phyloP scores from a whole-genome alignment of 164 flowering plant genomes.

The Amborella trichopoda region DNA sequence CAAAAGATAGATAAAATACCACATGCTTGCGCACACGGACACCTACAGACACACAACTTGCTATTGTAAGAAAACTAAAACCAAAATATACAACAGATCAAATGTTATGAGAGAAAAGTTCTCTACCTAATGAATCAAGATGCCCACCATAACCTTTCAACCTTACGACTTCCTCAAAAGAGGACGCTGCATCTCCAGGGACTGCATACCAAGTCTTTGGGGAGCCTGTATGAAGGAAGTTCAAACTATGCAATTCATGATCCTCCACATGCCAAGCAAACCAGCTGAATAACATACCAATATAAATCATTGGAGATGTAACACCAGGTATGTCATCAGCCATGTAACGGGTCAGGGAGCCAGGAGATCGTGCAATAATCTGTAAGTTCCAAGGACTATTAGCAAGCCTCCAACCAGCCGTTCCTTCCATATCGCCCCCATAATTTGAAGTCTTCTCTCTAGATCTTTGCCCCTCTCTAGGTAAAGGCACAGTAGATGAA shows the following conservation, averaged over 20 bases:
- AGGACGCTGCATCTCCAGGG: constrained; percentile 75
- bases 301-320: constrained; percentile 96
- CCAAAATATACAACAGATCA: background rate
- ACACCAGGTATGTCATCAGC: constrained; percentile 98
- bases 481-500: constrained; percentile 5
- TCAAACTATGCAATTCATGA: constrained; percentile 98
- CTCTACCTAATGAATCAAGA: constrained; percentile 67
- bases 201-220: constrained; percentile 98
- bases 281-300: constrained; percentile 99
- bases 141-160: constrained; percentile 63
- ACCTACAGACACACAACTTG: too few species aligned
- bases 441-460: constrained; percentile 16
- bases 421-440: constrained; percentile 46
- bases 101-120: background rate
- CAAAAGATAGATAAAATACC: background rate
- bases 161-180: constrained; percentile 85
- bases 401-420: constrained; percentile 95
- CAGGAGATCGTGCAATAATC: constrained; percentile 86
- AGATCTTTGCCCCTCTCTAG: constrained; percentile 14
- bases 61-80: too few species aligned
- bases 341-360: constrained; percentile 96
- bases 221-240: constrained; percentile 85
- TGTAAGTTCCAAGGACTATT: constrained; percentile 97
- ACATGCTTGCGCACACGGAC: background rate
- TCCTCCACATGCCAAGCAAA: constrained; percentile 99